Conservation (phyloP, 2,329 filamentous ascomycete species). For the Aspergillus floridensis region DNA sequence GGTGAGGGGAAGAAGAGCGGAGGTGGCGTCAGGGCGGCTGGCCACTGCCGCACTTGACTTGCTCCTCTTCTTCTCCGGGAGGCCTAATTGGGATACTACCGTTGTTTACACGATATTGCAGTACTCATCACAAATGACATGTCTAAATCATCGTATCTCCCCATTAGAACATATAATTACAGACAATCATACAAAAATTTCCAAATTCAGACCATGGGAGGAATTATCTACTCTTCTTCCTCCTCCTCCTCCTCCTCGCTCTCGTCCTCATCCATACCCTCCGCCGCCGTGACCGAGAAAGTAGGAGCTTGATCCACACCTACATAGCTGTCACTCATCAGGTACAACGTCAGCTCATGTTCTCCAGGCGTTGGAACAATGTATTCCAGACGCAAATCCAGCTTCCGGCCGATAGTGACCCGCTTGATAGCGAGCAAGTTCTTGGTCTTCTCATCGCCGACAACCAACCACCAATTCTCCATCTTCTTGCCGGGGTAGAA, state of each 20-base stretch:
- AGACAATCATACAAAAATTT: conserved; percentile 3
- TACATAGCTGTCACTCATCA: conserved; percentile 97
- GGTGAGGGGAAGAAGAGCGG: conserved; percentile 16
- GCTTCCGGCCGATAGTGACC: conserved; percentile 75
- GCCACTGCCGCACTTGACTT: not conserved
- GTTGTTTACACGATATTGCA: no score
- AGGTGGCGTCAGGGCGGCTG: conserved; percentile 2
- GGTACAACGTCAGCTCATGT: conserved; percentile 83
- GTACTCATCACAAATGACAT: not conserved
- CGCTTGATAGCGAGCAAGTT: conserved; percentile 90
- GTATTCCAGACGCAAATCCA: conserved; percentile 81
- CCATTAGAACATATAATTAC: conserved; percentile 17
- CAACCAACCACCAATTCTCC: conserved; percentile 98
- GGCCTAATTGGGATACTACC: not conserved
- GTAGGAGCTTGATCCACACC: conserved; percentile 94
- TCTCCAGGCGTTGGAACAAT: conserved; percentile 81
- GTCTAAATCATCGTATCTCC: conserved; percentile 3
- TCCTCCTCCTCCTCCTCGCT: conserved; percentile 73
- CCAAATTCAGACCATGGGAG: not conserved
- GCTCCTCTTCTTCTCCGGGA: not conserved
- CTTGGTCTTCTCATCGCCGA: conserved; percentile 87
- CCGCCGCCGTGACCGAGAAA: conserved; percentile 79
- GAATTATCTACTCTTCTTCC: conserved; percentile 40
- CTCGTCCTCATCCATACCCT: conserved; percentile 93
- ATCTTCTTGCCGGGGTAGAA: conserved; percentile 91